Base-by-base conservation (phyloP, 805 yeast genomes). In the Yarrowia hollandica region DNA sequence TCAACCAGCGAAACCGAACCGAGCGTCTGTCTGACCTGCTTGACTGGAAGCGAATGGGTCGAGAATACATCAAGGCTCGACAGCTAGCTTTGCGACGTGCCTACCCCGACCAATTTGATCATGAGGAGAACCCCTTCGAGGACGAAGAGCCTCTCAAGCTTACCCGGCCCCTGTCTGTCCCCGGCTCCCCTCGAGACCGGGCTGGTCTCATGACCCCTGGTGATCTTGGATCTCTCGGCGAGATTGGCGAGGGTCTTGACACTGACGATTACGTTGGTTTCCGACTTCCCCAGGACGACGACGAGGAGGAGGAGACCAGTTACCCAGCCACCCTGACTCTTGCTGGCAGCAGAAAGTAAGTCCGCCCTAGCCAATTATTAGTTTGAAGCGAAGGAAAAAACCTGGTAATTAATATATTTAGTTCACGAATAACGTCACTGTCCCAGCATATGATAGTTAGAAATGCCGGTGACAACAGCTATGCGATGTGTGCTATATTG, bases 11-110 rank as follows among this genome's bases (percentile, higher is more conserved):
- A 76, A 92, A 92, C 74, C 83, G 99, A 73, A 94, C 97, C 25
- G 99, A 92, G 76, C 80, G 99, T 66, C 79, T 92, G 63, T 84
- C 94, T 54, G 98, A 94, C 71, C 75, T 92, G 67, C 81, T 92
- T 62, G 99, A 92, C 75, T 92, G 99, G 99, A 89, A 88, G 74
- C 82, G 98, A 68, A 91, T 92, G 98, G 99, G 99, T 0, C 77
- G 92, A 57, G 99, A 94, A 73, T 92, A 92, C 72, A 84, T 89
- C 67, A 92, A 92, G 76, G 98, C 98, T 14, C 83, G 98, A 68
- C 90, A 88, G 68, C 80, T 92, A 66, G 90, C 97, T 0, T 79
- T 92, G 71, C 86, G 91, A 72, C 80, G 98, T 68, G 98, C 97
- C 2, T 92, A 94, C 70, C 97, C 98, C 22, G 90, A 87, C 63